Evolutionary conservation across 306 rosid species (phyloP).

Genomic region (Cicer chorassanicum): DNA sequence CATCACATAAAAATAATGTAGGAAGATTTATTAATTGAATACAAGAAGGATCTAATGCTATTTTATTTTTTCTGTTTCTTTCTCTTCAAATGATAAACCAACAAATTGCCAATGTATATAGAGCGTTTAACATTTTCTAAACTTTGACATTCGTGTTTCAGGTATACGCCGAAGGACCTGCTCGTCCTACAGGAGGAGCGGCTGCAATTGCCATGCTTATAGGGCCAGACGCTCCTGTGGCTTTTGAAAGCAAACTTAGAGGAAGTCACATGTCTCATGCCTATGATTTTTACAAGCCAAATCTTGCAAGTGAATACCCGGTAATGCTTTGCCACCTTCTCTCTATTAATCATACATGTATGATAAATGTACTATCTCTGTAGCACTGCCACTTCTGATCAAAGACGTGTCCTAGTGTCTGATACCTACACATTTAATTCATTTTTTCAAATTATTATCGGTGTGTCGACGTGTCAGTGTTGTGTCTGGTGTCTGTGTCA

Average conservation of each 20-base stretch:
- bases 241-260: constrained; percentile 81
- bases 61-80: neutral
- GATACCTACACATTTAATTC: too few species aligned
- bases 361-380: neutral
- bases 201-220: constrained; percentile 85
- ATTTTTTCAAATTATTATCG: too few species aligned
- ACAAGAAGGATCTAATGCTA: neutral
- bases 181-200: constrained; percentile 97
- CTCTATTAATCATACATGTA: neutral
- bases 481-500: too few species aligned
- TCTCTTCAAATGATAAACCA: constrained; percentile 1
- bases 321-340: constrained; percentile 50
- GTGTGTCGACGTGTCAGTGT: too few species aligned
- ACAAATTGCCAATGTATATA: constrained; percentile 2
- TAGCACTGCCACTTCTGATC: too few species aligned
- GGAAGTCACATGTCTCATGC: constrained; percentile 86
- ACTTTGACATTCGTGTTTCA: constrained; percentile 43
- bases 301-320: constrained; percentile 88
- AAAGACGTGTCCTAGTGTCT: too few species aligned
- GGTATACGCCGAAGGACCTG: constrained; percentile 94
- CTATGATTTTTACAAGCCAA: constrained; percentile 88
- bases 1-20: neutral
- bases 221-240: constrained; percentile 85
- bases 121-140: constrained; percentile 1
- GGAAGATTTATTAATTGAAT: neutral